Base-by-base conservation (phyloP, 1,139 yeast species). In the Eremothecium gossypii region DNA sequence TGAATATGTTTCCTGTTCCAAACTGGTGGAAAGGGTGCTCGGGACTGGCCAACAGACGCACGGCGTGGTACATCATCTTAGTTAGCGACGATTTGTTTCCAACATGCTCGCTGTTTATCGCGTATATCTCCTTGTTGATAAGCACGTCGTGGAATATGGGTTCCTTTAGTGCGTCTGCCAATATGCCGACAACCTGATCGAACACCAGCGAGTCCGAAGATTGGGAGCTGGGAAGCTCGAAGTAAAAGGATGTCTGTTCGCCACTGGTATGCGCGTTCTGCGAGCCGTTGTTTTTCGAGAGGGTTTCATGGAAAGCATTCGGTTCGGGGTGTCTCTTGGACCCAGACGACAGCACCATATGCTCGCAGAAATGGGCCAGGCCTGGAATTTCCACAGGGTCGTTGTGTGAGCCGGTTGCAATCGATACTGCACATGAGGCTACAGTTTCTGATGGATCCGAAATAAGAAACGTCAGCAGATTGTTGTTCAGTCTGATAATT, bases 361-460 rank as follows among this genome's bases (percentile, higher is more conserved):
- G 91, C 48, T 83, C 91, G 55, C 86, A 79, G 35, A 82, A 66
- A 61, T 83, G 93, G 0, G 91, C 89, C 31, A 82, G 50, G 0
- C 91, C 91, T 0, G 72, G 71, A 0, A 71, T 41, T 1, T 66
- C 64, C 3, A 61, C 64, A 1, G 83, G 81, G 50, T 83, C 89
- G 41, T 72, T 67, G 52, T 73, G 74, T 1, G 86, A 77, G 1
- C 91, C 91, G 0, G 79, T 55, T 1, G 75, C 74, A 0, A 81
- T 76, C 13, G 81, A 66, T 3, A 81, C 45, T 2, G 75, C 69
- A 39, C 68, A 67, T 0, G 80, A 66, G 1, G 74, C 73, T 0
- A 64, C 41, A 7, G 66, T 67, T 12, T 66, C 69, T 1, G 71
- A 51, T 0, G 84, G 78, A 49, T 81, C 84, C 0, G 83, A 77